Evolutionary conservation across 2,329 filamentous ascomycete species (phyloP).

Genomic region (Fusarium lyarnte): DNA sequence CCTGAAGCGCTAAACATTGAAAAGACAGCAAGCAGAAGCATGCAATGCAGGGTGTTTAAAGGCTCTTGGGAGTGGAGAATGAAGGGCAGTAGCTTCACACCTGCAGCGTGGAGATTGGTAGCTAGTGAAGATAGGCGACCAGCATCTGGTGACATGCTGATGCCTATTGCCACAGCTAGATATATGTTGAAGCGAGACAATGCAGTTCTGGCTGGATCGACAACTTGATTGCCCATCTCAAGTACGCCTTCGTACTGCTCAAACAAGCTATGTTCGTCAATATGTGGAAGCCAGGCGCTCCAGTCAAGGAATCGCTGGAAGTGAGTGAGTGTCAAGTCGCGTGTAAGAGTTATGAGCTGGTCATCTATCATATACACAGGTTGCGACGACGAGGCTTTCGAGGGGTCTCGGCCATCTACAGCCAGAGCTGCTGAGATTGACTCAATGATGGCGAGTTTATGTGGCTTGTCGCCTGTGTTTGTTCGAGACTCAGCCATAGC

Average conservation of each 20-base stretch:
- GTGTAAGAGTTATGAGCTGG: neutral
- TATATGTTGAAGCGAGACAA: slow-evolving; percentile 16
- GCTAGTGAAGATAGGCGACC: neutral
- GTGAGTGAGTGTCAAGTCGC: neutral
- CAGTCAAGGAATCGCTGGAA: neutral
- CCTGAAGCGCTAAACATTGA: slow-evolving; percentile 6
- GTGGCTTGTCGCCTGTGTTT: neutral
- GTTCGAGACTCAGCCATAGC: slow-evolving; percentile 20
- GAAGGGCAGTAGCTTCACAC: neutral
- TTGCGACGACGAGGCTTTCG: neutral
- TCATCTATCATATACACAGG: neutral
- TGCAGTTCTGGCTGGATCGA: neutral
- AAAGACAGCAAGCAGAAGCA: slow-evolving; percentile 5
- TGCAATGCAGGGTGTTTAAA: slow-evolving; percentile 5
- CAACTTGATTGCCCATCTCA: neutral
- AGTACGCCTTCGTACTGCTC: slow-evolving; percentile 4
- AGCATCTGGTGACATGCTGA: slow-evolving; percentile 11
- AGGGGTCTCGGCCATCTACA: slow-evolving; percentile 13
- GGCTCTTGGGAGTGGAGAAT: slow-evolving; percentile 9
- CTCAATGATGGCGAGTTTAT: slow-evolving; percentile 14
- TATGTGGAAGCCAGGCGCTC: slow-evolving; percentile 8
- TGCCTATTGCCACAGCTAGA: slow-evolving; percentile 1
- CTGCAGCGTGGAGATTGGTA: neutral
- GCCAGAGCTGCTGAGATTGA: slow-evolving; percentile 11
- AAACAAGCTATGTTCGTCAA: neutral